Base-by-base conservation (phyloP, 176 grass and related monocot genomes). In the Carex scoparia region DNA sequence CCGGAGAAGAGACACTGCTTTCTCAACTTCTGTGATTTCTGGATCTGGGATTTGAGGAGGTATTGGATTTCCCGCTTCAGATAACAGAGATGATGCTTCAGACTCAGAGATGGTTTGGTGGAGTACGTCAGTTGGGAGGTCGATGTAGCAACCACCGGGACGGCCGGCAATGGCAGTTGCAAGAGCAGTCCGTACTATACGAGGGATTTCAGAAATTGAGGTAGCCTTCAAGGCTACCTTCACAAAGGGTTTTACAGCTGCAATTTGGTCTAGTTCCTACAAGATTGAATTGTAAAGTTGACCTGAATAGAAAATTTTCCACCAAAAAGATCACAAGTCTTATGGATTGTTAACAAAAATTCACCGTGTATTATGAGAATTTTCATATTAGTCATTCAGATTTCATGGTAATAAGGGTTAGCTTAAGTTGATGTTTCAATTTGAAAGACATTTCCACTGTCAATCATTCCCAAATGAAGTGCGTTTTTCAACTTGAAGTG, bases 111-210 rank as follows among this genome's bases (percentile, higher is more conserved):
- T 54, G 75, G 91, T 94, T 58, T 98, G 91, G 87, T 98, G 95
- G 65, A 98, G 95, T 4, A 98, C 93, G n/a, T 98, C 93, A 7
- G 95, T 84, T 0, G 93, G 95, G 80, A 98, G 72, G 84, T 98
- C 95, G 10, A 98, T 85, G 83, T 98, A 98, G 89, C 93, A 98
- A 0, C 95, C 91, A 0, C 95, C 95, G 6, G 95, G 95, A 5
- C 91, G 89, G 15, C 88, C 88, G 61, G 93, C 30, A 86, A 88
- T 55, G 2, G 93, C 54, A 70, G 86, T 87, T 3, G 79, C 80
- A 66, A 98, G 89, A 46, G 91, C 89, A 59, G 92, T 85, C 68
- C 88, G 85, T 12, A 98, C 89, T 65, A 95, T 80, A 79, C 88
- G 89, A 38, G 93, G 95, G 89, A 98, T 94, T 83, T 93, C 89